These are phyloP conservation scores for Lipomyces yarrowii DNA, from an alignment of 1,139 yeast genomes.

Conservation along the genomic window DNA sequence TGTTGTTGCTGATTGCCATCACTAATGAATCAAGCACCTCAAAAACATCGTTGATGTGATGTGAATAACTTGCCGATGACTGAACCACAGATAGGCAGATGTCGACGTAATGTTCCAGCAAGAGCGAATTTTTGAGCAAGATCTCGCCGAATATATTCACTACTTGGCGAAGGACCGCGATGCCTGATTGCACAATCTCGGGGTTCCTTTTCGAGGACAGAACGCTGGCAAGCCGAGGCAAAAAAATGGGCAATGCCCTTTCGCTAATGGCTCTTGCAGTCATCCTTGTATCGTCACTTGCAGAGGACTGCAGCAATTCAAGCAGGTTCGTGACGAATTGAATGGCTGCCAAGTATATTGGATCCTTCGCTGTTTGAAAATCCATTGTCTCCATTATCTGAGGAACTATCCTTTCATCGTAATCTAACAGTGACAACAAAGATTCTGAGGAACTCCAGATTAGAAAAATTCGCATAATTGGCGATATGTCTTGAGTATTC, in stretches of 20 bases:
- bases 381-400: conserved; percentile 54
- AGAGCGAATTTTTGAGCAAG: conserved; percentile 60
- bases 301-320: conserved; percentile 47
- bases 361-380: conserved; percentile 62
- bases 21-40: conserved; percentile 20
- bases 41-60: conserved; percentile 16
- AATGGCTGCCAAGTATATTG: conserved; percentile 50
- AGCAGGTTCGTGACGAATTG: conserved; percentile 52
- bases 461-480: conserved; percentile 68
- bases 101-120: conserved; percentile 53
- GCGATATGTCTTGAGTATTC: conserved; percentile 81
- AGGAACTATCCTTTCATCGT: conserved; percentile 60
- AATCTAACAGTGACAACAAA: conserved; percentile 56
- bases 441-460: conserved; percentile 60
- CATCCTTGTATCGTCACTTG: conserved; percentile 24
- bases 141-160: conserved; percentile 60
- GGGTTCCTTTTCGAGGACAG: conserved; percentile 35
- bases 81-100: conserved; percentile 57
- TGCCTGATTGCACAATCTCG: conserved; percentile 57
- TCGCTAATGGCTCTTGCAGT: conserved; percentile 33
- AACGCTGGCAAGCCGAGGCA: conserved; percentile 20
- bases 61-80: conserved; percentile 15
- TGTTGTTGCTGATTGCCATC: conserved; percentile 8
- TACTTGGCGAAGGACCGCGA: conserved; percentile 56
- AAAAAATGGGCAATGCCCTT: conserved; percentile 8